Conservation (phyloP, 2,329 filamentous ascomycete genomes). For the Colletotrichum falcatum region DNA sequence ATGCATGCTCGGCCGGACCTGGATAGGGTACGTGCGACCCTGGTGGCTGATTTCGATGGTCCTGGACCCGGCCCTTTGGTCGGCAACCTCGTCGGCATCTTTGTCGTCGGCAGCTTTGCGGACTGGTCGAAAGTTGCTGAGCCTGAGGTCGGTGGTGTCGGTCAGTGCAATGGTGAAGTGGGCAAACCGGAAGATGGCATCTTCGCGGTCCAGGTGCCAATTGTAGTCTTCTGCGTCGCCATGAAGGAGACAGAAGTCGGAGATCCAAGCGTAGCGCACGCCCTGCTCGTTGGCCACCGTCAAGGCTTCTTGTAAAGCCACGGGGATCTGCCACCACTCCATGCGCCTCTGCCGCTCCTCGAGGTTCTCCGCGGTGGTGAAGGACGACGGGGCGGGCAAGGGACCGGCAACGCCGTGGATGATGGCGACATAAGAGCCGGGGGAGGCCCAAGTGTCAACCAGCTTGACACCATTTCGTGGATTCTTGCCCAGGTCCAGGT, state of each 20-base stretch:
- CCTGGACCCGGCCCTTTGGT: background rate
- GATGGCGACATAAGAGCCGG: conserved; percentile 9
- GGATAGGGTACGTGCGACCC: conserved; percentile 1
- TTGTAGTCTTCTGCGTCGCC: conserved; percentile 3
- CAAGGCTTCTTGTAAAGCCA: conserved; percentile 18
- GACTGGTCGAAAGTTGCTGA: background rate
- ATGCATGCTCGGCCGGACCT: conserved; percentile 11
- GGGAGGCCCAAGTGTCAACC: background rate
- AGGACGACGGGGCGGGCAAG: background rate
- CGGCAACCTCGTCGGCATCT: background rate
- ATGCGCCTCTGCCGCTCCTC: conserved; percentile 2
- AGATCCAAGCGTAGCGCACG: conserved; percentile 7
- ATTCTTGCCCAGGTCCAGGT: conserved; percentile 8
- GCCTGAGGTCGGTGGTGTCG: background rate
- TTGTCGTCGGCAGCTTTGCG: background rate
- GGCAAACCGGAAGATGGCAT: conserved; percentile 3
- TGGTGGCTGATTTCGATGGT: background rate
- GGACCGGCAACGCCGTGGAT: background rate
- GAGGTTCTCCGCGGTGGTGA: conserved; percentile 10
- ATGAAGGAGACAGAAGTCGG: conserved; percentile 13
- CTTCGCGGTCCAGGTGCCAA: conserved; percentile 25
- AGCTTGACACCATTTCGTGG: conserved; percentile 27
- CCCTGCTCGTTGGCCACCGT: conserved; percentile 14
- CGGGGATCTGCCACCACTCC: conserved; percentile 26
- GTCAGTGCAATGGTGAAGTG: conserved; percentile 27